Evolutionary conservation across 1,284 basidiomycete species (phyloP), one percentile per base, ranked within the genome.

Genomic region (Cryptococcus amylolentus): DNA sequence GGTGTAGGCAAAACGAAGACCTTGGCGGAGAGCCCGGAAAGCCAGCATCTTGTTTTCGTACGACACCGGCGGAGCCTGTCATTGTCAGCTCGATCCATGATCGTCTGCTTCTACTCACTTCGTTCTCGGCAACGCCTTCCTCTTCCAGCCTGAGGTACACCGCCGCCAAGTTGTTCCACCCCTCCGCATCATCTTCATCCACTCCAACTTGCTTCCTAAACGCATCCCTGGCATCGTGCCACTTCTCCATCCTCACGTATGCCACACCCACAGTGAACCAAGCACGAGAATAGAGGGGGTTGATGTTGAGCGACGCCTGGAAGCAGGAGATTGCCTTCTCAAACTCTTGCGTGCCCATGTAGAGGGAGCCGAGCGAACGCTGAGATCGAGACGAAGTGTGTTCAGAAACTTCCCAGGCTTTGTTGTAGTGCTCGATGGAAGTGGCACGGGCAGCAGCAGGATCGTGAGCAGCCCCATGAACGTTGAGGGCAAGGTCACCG

Each of bases 191-290:
- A 66, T 98, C 95, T 60, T 95, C 91, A 61, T 98, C 94, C 58
- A 98, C 86, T 9, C 84, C 80, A 0, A 96, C 92, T 67, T 91
- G 92, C 39, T 94, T 82, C 49, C 82, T 80, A 77, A 98, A 98
- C 0, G 89, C 88, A 48, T 88, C 85, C 55, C 86, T 85, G 1
- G 88, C 94, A 27, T 86, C 87, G 27, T 83, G 82, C 93, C 92
- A 97, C 54, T 86, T 80, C 75, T 95, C 88, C 58, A 82, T 69
- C 18, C 88, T 83, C 78, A 96, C 86, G 62, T 82, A 86, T 9
- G 91, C 86, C 67, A 96, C 98, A 0, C 96, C 96, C 35, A 98
- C 83, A 44, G 96, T 84, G 78, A 98, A 99, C 96, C 96, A 98
- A 12, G 88, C 86, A 13, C 90, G 84, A n/a, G 84, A 81, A 58